A percentile compares a stretch with the other conserved stretches of the same genome.
phyloP scores from a whole-genome alignment of 495 filamentous ascomycete genomes.

The Daldinia decipiens region DNA sequence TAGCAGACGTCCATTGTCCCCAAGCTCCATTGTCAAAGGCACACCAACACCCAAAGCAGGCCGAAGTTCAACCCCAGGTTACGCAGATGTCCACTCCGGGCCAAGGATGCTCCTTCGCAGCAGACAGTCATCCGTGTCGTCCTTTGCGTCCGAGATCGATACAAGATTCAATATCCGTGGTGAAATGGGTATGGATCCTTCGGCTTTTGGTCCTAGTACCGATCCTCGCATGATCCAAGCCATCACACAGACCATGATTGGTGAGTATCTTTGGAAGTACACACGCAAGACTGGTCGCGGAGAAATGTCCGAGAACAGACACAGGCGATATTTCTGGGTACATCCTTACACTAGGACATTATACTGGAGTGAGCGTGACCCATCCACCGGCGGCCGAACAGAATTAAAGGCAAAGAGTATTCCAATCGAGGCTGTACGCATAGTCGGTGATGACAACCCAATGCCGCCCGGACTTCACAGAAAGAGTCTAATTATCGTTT shows the following conservation, averaged over 20 bases:
- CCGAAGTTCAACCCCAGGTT: conserved; percentile 48
- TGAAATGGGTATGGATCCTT: conserved; percentile 65
- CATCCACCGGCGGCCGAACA: conserved; percentile 75
- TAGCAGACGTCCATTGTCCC: conserved; percentile 52
- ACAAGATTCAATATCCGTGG: conserved; percentile 81
- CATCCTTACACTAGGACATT: conserved; percentile 96
- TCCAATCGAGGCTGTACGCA: conserved; percentile 89
- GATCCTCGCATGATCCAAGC: conserved; percentile 99
- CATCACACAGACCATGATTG: conserved; percentile 99
- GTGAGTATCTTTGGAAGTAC: conserved; percentile 99
- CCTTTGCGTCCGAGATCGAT: conserved; percentile 93
- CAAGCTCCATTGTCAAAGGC: conserved; percentile 45
- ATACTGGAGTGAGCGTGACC: conserved; percentile 96
- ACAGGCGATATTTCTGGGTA: conserved; percentile 98
- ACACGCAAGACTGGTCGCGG: conserved; percentile 88
- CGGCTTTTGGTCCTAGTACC: conserved; percentile 71
- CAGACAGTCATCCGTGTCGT: conserved; percentile 88
- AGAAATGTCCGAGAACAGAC: conserved; percentile 86
- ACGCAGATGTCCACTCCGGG: conserved; percentile 55
- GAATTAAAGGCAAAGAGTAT: conserved; percentile 94
- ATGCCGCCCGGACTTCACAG: conserved; percentile 93
- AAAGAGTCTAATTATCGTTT: conserved; percentile 90
- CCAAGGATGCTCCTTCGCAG: conserved; percentile 51
- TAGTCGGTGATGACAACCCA: conserved; percentile 95
- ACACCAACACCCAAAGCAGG: conserved; percentile 56